Evolutionary conservation across 768 basidiomycete genomes (phyloP), one percentile per base, ranked within the genome.

Genomic region (Tubosaeta brunneosetosa): DNA sequence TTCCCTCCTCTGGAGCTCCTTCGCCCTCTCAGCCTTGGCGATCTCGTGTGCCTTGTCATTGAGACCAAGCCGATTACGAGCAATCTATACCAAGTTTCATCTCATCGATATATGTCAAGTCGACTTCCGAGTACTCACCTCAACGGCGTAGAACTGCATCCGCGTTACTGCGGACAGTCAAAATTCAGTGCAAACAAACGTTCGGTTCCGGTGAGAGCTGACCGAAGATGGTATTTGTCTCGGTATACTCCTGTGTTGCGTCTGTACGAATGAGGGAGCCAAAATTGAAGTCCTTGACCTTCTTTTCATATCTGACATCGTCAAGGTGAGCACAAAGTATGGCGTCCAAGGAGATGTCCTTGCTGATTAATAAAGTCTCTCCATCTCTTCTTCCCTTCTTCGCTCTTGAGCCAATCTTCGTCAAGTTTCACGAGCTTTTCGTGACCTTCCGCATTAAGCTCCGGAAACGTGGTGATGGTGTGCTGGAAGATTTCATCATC

Each of bases 221-320:
- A 89, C 94, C 94, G 64, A 99, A 94, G 57, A 97, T 95, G 6
- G 93, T 90, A 73, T 98, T 99, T 31, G 76, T 80, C 75, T 98
- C 88, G 11, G 81, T 83, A 69, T 98, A 99, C 66, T 94, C 92
- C 51, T 81, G 77, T 44, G 73, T 75, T 34, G 86, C 79, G 63
- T 97, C 82, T 44, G 81, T 85, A 47, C 97, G 82, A 57, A 99
- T 87, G 59, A 99, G 75, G 2, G 91, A 97, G 17, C 97, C 97
- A 71, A 97, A 97, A 77, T 98, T 98, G 73, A 88, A 91, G 59
- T 97, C 93, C 63, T 88, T 87, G 49, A 98, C 76, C 64, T 87
- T 89, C 53, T 88, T 85, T 73, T 95, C 88, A 73, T 94, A 97
- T 53, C 91, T 91, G 17, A 33, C 29, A 22, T 43, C 26, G n/a